Evolutionary conservation across 768 basidiomycete species (phyloP).

Genomic region (Collybia sordida): DNA sequence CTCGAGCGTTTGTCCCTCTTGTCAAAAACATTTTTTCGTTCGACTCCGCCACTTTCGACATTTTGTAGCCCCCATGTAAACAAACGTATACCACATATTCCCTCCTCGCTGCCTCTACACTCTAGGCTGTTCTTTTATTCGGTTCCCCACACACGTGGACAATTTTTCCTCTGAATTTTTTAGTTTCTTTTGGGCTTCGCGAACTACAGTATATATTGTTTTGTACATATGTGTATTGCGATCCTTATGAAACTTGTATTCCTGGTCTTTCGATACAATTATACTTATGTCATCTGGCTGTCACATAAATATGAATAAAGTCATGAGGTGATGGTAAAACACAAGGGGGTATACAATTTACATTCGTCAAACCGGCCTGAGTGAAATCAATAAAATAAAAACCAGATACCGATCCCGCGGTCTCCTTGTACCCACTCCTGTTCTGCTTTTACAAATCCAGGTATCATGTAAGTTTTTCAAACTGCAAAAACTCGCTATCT

Average conservation of each 20-base stretch:
- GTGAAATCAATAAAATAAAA: neutral
- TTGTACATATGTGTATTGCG: neutral
- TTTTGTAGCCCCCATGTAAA: neutral
- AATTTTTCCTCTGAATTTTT: too few relatives aligned
- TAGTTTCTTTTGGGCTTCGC: too few relatives aligned
- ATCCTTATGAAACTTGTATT: neutral
- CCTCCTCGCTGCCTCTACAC: too few relatives aligned
- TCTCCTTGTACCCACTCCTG: too few relatives aligned
- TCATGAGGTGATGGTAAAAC: neutral
- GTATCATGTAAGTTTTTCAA: slow-evolving; percentile 24
- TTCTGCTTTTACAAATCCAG: neutral
- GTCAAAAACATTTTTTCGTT: neutral
- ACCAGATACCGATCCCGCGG: neutral
- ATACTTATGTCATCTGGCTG: neutral
- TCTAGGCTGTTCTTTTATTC: too few relatives aligned
- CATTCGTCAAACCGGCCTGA: neutral
- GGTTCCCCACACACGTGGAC: too few relatives aligned
- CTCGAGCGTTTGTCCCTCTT: slow-evolving; percentile 15
- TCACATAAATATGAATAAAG: neutral
- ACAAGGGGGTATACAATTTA: neutral
- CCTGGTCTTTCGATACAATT: neutral
- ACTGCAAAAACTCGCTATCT: slow-evolving; percentile 38
- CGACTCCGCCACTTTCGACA: neutral
- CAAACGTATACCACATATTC: too few relatives aligned
- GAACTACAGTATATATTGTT: too few relatives aligned